These are phyloP conservation scores for Tetrahymena thermophila DNA, from an alignment of 73 alveolate species.

Conservation along the genomic window DNA sequence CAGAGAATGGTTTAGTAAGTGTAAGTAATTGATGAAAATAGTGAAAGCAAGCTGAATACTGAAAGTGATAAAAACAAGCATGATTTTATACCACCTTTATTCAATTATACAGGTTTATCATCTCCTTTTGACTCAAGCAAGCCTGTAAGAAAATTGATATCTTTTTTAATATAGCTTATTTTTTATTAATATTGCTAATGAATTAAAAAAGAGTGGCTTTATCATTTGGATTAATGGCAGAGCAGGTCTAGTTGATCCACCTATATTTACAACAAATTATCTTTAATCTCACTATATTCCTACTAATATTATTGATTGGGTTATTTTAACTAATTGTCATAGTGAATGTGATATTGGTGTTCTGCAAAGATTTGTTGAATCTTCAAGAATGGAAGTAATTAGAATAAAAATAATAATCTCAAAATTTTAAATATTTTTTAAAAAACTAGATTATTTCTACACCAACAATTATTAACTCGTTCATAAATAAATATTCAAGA, in stretches of 20 bases:
- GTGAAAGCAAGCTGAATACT: neutral
- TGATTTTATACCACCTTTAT: neutral
- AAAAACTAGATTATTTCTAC: neutral
- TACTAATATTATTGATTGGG: neutral
- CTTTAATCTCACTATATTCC: neutral
- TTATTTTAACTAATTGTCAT: neutral
- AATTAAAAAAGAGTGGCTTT: neutral
- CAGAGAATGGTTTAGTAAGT: neutral
- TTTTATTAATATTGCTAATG: neutral
- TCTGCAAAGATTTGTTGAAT: neutral
- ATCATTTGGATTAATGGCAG: neutral
- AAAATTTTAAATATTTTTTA: no score
- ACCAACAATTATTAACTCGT: neutral
- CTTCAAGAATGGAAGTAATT: neutral
- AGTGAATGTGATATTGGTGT: neutral
- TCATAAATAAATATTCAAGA: neutral
- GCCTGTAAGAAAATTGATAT: neutral
- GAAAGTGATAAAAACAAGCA: neutral
- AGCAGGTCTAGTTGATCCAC: neutral
- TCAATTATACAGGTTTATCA: neutral
- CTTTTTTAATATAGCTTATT: neutral
- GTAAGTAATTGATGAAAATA: neutral
- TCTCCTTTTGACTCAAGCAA: neutral
- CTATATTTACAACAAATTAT: neutral
- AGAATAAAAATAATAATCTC: no score